Evolutionary conservation across 1,284 basidiomycete species (phyloP).

Genomic region (Cutaneotrichosporon sp.): DNA sequence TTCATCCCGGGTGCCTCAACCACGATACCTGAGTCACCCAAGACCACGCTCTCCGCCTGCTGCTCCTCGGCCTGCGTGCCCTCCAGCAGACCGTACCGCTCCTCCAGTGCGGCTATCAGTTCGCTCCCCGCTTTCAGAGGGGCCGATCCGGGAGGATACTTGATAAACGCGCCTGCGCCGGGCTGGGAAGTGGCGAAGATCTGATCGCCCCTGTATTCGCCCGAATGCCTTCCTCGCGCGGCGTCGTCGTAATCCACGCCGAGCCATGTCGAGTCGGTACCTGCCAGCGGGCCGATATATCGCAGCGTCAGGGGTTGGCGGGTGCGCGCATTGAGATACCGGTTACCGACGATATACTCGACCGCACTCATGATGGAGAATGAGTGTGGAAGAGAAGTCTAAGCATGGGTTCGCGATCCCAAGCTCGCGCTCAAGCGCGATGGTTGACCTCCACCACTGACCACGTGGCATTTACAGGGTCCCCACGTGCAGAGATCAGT

Average conservation of each 20-base stretch:
- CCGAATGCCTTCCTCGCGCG: constrained; percentile 77
- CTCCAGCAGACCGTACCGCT: constrained; percentile 57
- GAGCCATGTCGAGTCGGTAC: constrained; percentile 59
- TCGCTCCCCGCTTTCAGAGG: constrained; percentile 55
- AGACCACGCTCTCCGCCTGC: constrained; percentile 49
- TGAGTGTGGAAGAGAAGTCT: not conserved
- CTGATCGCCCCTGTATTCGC: constrained; percentile 65
- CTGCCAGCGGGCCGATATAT: constrained; percentile 37
- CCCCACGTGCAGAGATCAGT: not conserved
- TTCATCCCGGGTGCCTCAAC: constrained; percentile 82
- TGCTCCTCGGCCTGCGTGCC: constrained; percentile 45
- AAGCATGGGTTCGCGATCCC: no score
- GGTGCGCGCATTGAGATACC: constrained; percentile 38
- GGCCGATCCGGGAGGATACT: constrained; percentile 4
- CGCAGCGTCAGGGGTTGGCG: constrained; percentile 35
- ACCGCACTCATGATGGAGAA: no score
- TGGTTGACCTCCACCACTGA: constrained; percentile 1
- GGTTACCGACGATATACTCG: constrained; percentile 16
- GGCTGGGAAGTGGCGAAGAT: constrained; percentile 59
- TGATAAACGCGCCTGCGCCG: constrained; percentile 45
- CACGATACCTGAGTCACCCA: constrained; percentile 78
- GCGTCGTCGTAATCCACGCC: constrained; percentile 95
- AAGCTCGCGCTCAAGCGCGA: no score
- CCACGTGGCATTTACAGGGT: not conserved
- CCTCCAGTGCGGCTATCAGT: constrained; percentile 67